Evolutionary conservation across 805 yeast genomes (phyloP).

Genomic region (Tetrapisispora iriomotensis): DNA sequence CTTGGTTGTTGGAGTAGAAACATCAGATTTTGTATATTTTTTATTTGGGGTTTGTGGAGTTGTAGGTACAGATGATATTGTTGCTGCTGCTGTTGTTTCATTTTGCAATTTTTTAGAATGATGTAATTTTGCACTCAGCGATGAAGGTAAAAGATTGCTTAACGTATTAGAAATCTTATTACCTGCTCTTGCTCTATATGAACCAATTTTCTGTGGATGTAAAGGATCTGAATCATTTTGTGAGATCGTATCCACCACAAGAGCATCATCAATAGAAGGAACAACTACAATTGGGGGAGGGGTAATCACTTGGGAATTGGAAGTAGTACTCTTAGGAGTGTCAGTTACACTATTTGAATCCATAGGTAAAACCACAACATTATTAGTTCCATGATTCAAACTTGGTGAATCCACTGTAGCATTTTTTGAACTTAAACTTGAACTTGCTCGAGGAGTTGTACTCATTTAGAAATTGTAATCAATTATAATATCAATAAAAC

Average conservation of each 20-base stretch:
- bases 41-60: too few relatives aligned
- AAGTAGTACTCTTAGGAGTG: neutral
- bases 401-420: too few relatives aligned
- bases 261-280: neutral
- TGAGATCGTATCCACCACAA: neutral
- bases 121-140: constrained; percentile 28
- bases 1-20: neutral
- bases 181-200: constrained; percentile 28
- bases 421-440: too few relatives aligned
- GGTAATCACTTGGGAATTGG: neutral
- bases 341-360: neutral
- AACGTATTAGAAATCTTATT: constrained; percentile 26
- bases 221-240: neutral
- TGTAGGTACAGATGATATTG: too few relatives aligned
- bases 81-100: neutral
- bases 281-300: neutral
- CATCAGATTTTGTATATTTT: too few relatives aligned
- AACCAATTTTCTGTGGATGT: constrained; percentile 24
- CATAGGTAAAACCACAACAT: too few relatives aligned
- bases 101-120: constrained; percentile 5
- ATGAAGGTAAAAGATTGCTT: constrained; percentile 26
- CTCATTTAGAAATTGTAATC: too few relatives aligned
- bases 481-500: too few relatives aligned
- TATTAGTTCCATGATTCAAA: too few relatives aligned
- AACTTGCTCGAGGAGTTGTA: too few relatives aligned